Conservation (phyloP, 2,329 filamentous ascomycete genomes). For the Macrophomina pseudophaseolina region DNA sequence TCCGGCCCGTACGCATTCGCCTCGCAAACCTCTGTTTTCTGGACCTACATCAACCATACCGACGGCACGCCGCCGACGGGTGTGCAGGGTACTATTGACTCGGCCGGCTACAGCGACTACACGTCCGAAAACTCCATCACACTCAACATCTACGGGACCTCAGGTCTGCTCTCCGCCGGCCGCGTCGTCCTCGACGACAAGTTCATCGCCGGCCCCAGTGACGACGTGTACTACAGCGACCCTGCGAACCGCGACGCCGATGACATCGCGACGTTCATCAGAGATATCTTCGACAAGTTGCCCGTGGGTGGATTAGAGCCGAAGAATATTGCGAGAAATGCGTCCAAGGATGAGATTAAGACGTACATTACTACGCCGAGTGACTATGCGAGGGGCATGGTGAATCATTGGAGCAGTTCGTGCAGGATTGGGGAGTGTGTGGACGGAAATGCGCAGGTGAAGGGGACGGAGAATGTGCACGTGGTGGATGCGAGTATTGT, state of each 20-base stretch:
- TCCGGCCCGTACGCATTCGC: conserved; percentile 61
- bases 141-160: conserved; percentile 63
- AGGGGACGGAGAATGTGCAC: conserved; percentile 57
- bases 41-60: conserved; percentile 52
- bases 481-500: conserved; percentile 59
- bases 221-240: conserved; percentile 51
- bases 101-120: conserved; percentile 51
- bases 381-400: conserved; percentile 55
- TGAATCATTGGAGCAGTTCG: conserved; percentile 61
- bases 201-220: conserved; percentile 50
- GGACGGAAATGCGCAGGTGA: conserved; percentile 53
- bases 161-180: conserved; percentile 57
- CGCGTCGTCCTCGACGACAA: conserved; percentile 53
- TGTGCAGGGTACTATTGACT: conserved; percentile 60
- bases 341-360: conserved; percentile 55
- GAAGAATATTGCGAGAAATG: conserved; percentile 54
- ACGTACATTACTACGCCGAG: conserved; percentile 57
- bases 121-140: conserved; percentile 56
- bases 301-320: conserved; percentile 50
- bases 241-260: conserved; percentile 49
- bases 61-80: conserved; percentile 46
- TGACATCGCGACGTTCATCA: conserved; percentile 57
- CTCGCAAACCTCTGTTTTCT: conserved; percentile 60
- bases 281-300: conserved; percentile 55
- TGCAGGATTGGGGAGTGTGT: conserved; percentile 59